Conservation (phyloP, 441 rosid species). For the Euphorbia schlechtendalii region DNA sequence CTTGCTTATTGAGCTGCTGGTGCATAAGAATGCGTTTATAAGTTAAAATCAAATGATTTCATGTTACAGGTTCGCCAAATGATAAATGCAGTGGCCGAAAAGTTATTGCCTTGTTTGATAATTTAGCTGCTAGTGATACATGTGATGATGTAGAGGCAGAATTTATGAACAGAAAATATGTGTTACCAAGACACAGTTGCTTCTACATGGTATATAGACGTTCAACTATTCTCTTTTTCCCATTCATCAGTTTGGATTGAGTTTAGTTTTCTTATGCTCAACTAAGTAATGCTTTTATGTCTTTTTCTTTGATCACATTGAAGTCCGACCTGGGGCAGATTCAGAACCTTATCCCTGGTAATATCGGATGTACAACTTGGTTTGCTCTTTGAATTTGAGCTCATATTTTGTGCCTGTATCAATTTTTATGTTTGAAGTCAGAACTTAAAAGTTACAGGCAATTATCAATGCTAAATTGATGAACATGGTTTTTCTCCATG, state of each 20-base stretch:
- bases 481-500: too few species aligned
- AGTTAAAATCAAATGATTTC: too few species aligned
- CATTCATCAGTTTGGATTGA: not conserved
- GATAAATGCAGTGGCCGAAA: too few species aligned
- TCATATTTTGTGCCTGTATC: not conserved
- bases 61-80: too few species aligned
- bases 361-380: conserved; percentile 21
- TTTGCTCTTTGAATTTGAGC: not conserved
- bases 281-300: too few species aligned
- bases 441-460: too few species aligned
- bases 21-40: too few species aligned
- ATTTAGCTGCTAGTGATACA: conserved; percentile 45
- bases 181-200: conserved; percentile 56
- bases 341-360: conserved; percentile 49
- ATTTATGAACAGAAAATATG: conserved; percentile 37
- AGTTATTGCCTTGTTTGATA: conserved; percentile 31
- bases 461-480: not conserved
- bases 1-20: too few species aligned
- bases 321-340: too few species aligned
- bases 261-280: too few species aligned
- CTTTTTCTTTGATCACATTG: too few species aligned
- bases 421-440: not conserved
- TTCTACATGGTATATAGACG: conserved; percentile 64
- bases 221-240: not conserved
- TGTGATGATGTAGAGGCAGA: conserved; percentile 60